Evolutionary conservation across 495 filamentous ascomycete species (phyloP).

Genomic region (Talaromyces thailandensis): DNA sequence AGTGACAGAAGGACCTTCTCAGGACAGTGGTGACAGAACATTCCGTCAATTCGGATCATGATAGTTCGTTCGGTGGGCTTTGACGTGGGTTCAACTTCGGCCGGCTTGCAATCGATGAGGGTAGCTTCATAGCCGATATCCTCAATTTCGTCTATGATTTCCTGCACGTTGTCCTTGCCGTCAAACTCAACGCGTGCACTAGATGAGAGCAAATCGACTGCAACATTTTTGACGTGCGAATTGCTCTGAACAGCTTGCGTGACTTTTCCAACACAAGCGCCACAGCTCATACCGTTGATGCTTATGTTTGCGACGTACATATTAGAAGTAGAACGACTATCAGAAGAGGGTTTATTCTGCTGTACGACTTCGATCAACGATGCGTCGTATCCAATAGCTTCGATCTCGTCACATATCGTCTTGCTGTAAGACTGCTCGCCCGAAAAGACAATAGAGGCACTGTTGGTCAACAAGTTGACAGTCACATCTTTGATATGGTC

Average conservation of each 20-base stretch:
- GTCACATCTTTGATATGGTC: constrained; percentile 29
- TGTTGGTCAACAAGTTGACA: constrained; percentile 37
- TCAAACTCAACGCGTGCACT: constrained; percentile 59
- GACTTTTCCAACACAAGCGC: constrained; percentile 59
- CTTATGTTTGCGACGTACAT: constrained; percentile 51
- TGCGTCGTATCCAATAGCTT: constrained; percentile 31
- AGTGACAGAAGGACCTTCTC: constrained; percentile 47
- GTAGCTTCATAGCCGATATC: constrained; percentile 71
- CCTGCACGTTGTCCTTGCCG: constrained; percentile 39
- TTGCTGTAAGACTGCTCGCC: constrained; percentile 16
- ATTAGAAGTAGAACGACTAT: not conserved
- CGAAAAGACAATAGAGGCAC: constrained; percentile 28
- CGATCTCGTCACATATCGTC: constrained; percentile 24
- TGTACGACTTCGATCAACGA: constrained; percentile 22
- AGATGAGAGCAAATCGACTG: constrained; percentile 64
- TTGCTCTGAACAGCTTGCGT: constrained; percentile 53
- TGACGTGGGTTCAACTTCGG: constrained; percentile 8
- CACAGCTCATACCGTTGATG: constrained; percentile 81
- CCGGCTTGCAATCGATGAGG: constrained; percentile 31
- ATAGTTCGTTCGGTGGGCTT: constrained; percentile 43
- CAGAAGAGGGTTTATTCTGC: constrained; percentile 4
- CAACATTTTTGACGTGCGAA: constrained; percentile 52
- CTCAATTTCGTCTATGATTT: constrained; percentile 63
- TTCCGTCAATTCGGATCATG: constrained; percentile 63
- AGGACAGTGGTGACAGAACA: constrained; percentile 84